phyloP scores from a whole-genome alignment of 495 filamentous ascomycete species.

The Bacidia rubella region DNA sequence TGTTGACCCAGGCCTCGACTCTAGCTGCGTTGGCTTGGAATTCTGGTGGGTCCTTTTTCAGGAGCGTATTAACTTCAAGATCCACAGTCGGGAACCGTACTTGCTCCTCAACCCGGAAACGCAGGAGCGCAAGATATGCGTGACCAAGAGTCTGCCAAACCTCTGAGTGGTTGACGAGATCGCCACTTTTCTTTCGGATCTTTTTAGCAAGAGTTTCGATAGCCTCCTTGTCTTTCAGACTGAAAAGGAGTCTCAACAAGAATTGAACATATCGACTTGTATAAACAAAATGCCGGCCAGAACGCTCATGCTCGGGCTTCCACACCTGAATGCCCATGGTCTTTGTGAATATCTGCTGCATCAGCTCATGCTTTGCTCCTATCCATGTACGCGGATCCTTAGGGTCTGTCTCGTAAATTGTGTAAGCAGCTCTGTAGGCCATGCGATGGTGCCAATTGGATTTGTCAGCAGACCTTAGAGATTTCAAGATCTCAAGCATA shows the following conservation, averaged over 20 bases:
- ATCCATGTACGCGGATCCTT: constrained; percentile 34
- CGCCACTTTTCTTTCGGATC: constrained; percentile 65
- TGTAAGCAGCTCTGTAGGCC: constrained; percentile 59
- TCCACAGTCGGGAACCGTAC: constrained; percentile 42
- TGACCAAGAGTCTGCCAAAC: constrained; percentile 75
- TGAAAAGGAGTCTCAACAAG: constrained; percentile 57
- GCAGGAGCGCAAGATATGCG: constrained; percentile 61
- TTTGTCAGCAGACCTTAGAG: constrained; percentile 75
- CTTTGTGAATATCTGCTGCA: constrained; percentile 84
- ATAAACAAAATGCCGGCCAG: constrained; percentile 88
- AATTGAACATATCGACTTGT: constrained; percentile 79
- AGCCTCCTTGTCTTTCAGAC: constrained; percentile 61
- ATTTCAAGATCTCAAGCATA: constrained; percentile 56
- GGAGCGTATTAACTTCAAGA: constrained; percentile 60
- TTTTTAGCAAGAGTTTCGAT: constrained; percentile 71
- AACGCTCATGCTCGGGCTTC: constrained; percentile 85
- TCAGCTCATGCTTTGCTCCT: constrained; percentile 61
- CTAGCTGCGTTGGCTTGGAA: constrained; percentile 51
- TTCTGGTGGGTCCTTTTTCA: constrained; percentile 69
- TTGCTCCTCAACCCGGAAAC: constrained; percentile 31
- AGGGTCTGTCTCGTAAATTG: constrained; percentile 50
- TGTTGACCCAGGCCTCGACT: constrained; percentile 38
- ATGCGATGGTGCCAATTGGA: constrained; percentile 96
- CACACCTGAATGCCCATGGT: constrained; percentile 91
- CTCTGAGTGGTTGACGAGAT: constrained; percentile 72